Percentiles rank a stretch among this genome's conserved stretches.
Conservation (phyloP, 768 basidiomycete species). For the Leccinum boreale region DNA sequence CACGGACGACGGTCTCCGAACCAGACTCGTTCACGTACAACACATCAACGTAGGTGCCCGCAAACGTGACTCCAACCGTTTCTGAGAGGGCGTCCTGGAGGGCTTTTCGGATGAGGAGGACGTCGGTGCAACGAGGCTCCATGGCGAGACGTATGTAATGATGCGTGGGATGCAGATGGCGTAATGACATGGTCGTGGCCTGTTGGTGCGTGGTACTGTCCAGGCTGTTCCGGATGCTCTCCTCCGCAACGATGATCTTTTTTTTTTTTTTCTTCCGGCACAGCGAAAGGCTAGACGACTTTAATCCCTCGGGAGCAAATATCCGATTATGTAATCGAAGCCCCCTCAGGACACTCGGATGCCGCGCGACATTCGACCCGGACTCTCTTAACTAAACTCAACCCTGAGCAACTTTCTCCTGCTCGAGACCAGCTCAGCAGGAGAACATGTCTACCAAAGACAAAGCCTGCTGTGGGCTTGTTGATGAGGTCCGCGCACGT, state of each 20-base stretch:
- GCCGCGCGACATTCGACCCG: slow-evolving; percentile 9
- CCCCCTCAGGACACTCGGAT: slow-evolving; percentile 6
- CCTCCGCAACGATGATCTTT: background rate
- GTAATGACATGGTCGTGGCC: slow-evolving; percentile 11
- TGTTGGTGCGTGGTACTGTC: background rate
- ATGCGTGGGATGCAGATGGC: slow-evolving; percentile 21
- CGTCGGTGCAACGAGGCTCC: slow-evolving; percentile 33
- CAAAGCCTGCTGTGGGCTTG: slow-evolving; percentile 45
- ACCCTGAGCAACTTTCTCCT: background rate
- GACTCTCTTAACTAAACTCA: slow-evolving; percentile 3
- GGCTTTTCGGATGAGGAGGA: slow-evolving; percentile 47
- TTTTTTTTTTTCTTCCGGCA: background rate
- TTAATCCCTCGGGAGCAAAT: background rate
- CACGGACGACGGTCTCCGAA: slow-evolving; percentile 23
- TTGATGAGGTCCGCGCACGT: slow-evolving; percentile 46
- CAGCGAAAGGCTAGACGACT: background rate
- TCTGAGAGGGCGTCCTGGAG: slow-evolving; percentile 55
- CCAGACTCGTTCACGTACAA: slow-evolving; percentile 42
- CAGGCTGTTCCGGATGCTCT: background rate
- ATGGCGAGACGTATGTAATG: slow-evolving; percentile 24
- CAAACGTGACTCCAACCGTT: slow-evolving; percentile 51
- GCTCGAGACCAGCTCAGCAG: background rate
- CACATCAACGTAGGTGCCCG: slow-evolving; percentile 55
- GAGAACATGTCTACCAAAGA: slow-evolving; percentile 15
- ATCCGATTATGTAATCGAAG: slow-evolving; percentile 21